Evolutionary conservation across 345 rosid genomes (phyloP).

Genomic region (Reutealis trisperma): DNA sequence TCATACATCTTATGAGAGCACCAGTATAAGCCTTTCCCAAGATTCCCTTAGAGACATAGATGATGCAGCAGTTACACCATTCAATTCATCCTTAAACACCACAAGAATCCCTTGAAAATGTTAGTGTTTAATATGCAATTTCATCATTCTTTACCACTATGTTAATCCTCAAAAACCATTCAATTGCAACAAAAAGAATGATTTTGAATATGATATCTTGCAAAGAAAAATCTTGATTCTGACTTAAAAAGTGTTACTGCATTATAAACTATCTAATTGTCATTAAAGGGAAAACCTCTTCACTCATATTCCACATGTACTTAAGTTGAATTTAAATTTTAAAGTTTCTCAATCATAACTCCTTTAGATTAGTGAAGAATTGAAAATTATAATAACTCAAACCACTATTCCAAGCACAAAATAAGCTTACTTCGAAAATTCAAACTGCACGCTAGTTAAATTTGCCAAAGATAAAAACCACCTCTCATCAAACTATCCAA

Average conservation of each 20-base stretch:
- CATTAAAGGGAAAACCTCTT: not conserved
- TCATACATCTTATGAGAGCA: too few relatives aligned
- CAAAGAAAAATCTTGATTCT: not conserved
- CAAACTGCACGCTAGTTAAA: not conserved
- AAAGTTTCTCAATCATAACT: not conserved
- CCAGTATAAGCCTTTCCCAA: too few relatives aligned
- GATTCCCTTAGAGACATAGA: too few relatives aligned
- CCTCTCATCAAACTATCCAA: not conserved
- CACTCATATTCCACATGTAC: not conserved
- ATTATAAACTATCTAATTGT: not conserved
- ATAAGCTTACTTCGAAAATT: not conserved
- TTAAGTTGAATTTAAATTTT: too few relatives aligned
- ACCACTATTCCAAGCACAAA: not conserved
- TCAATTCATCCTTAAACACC: too few relatives aligned
- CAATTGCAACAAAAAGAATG: too few relatives aligned
- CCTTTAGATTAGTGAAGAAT: not conserved
- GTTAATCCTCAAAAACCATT: not conserved
- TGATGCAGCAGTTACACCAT: too few relatives aligned
- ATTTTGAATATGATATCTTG: not conserved
- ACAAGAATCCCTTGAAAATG: not conserved
- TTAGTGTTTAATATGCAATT: not conserved
- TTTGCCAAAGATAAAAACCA: not conserved
- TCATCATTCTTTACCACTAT: not conserved
- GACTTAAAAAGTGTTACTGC: not conserved
- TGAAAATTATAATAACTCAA: not conserved